Base-by-base conservation (phyloP, 1,284 basidiomycete species). In the Singerocomus rubriflavus region DNA sequence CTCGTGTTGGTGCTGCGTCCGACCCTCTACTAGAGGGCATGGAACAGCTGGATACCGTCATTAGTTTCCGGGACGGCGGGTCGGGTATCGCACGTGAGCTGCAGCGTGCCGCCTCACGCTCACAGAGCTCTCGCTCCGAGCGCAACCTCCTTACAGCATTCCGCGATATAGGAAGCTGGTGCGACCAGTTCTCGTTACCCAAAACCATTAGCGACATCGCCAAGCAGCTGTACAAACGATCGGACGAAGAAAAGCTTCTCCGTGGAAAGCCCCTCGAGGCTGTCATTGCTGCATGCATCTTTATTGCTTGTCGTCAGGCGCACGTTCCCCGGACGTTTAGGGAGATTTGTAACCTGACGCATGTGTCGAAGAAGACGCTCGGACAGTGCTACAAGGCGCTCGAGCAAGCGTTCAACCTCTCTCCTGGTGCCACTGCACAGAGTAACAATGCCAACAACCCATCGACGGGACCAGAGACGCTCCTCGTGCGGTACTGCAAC, bases 201-300 rank as follows among this genome's bases (percentile, higher is more conserved):
- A 94, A 96, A 73, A 93, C 91, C 32, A 93, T 98, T 60, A 88
- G 88, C 74, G 92, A 97, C 62, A 95, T 96, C 55, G 91, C 92
- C 45, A 98, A 98, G 71, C 95, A 98, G 73, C 79, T 98, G 5
- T 99, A 95, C 77, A 94, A 96, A 71, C 90, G 95, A 43, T 92
- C 92, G 25, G 93, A 98, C 67, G 94, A 98, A 71, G 93, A 97
- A 68, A 93, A 93, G 66, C 79, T 97, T 11, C 76, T 97, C 12
- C 88, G 91, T 35, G 95, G 94, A 34, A 98, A 98, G 69, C 89
- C 90, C 12, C 79, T 91, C 57, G 91, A 95, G 52, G 93, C 94
- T 1, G 87, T 97, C 64, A 94, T 98, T 59, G 96, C 95, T 10
- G 95, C 96, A 2, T 98, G 94, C 72, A 97, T 99, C 68, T 98